A percentile compares a stretch with the other conserved stretches of the same genome.
Evolutionary conservation across 257 asterid genomes (phyloP).

Genomic region (Solanum pinnatisectum): DNA sequence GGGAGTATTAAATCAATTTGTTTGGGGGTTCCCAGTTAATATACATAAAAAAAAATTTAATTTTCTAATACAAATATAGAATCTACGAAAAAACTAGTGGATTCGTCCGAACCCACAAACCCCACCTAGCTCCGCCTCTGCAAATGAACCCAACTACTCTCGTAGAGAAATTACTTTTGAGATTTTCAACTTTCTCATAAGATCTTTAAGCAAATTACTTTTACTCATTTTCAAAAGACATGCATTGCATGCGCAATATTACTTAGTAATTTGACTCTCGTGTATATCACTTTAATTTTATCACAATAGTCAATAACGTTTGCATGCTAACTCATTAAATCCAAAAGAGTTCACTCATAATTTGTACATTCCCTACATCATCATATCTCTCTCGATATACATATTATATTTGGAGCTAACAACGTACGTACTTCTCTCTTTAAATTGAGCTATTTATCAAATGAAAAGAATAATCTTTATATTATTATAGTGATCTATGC

Average conservation of each 20-base stretch:
- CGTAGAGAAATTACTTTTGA: neutral
- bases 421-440: neutral
- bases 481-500: no score
- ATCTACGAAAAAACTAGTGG: no score
- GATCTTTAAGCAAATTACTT: neutral
- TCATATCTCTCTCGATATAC: neutral
- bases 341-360: neutral
- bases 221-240: neutral
- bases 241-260: neutral
- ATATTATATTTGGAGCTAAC: neutral
- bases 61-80: no score
- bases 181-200: neutral
- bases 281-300: neutral
- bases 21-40: no score
- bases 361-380: neutral
- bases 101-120: no score
- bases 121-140: no score
- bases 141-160: no score
- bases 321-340: neutral
- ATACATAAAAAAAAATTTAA: no score
- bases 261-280: neutral
- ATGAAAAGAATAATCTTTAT: neutral
- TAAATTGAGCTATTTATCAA: neutral
- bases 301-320: neutral
- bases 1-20: no score